These are phyloP conservation scores for Arabidopsis thaliana DNA, from an alignment of 345 rosid species.

Conservation along the genomic window DNA sequence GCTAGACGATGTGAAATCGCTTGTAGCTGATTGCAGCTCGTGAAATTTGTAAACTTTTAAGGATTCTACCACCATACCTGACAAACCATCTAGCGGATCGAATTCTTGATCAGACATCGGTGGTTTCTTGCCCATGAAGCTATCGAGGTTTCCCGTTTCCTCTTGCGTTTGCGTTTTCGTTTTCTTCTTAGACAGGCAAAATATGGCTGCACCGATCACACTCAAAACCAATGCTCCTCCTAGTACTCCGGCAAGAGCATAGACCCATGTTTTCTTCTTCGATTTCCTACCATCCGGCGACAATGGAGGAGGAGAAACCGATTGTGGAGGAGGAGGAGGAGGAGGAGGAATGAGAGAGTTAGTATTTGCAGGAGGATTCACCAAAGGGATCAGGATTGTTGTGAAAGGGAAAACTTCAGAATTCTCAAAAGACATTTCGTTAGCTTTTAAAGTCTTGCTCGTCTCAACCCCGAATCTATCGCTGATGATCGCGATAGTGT, in stretches of 20 bases:
- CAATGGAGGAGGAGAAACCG: conserved; percentile 46
- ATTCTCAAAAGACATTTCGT: conserved; percentile 43
- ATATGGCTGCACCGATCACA: conserved; percentile 42
- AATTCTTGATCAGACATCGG: conserved; percentile 30
- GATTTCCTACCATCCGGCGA: conserved; percentile 38
- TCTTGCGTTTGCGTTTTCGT: conserved; percentile 31
- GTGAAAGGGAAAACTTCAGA: conserved; percentile 52
- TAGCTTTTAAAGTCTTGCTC: conserved; percentile 50
- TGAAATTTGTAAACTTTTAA: conserved; percentile 62
- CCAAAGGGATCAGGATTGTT: conserved; percentile 60
- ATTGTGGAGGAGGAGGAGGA: conserved; percentile 33
- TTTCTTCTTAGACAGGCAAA: conserved; percentile 38
- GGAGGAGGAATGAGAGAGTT: conserved; percentile 46
- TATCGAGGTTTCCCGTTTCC: conserved; percentile 37
- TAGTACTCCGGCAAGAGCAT: conserved; percentile 52
- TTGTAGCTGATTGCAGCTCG: conserved; percentile 69
- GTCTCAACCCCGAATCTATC: conserved; percentile 49
- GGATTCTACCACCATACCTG: conserved; percentile 60
- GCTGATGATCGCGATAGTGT: conserved; percentile 43
- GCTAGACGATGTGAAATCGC: conserved; percentile 60
- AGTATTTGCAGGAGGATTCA: conserved; percentile 45
- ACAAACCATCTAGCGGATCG: conserved; percentile 51
- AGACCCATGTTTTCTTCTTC: conserved; percentile 62
- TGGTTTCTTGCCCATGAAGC: conserved; percentile 50
- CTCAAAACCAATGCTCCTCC: conserved; percentile 53